Percentiles rank a stretch among this genome's conserved stretches.
Evolutionary conservation across 192 early-diverging fungal species (phyloP).

Genomic region (Umbelopsis vinacea): DNA sequence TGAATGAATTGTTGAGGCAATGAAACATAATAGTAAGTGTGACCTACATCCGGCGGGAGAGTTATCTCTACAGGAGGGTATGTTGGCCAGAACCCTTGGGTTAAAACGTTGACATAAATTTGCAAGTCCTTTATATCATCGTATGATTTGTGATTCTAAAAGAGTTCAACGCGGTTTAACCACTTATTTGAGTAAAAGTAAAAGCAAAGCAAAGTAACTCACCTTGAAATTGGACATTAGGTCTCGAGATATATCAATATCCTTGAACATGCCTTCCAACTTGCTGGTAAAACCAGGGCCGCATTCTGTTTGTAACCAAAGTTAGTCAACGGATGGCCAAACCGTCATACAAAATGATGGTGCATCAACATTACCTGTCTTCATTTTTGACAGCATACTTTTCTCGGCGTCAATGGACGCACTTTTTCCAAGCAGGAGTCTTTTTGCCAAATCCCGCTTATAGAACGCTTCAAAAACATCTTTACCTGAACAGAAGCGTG

Average conservation of each 20-base stretch:
- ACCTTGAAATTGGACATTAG: conserved; percentile 67
- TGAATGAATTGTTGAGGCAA: no score
- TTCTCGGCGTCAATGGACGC: conserved; percentile 87
- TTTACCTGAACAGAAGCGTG: conserved; percentile 57
- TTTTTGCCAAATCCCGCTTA: conserved; percentile 93
- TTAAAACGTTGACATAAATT: conserved; percentile 81
- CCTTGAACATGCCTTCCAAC: conserved; percentile 96
- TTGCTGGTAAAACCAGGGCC: conserved; percentile 90
- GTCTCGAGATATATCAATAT: conserved; percentile 84
- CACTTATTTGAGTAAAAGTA: no score
- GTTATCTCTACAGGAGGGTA: conserved; percentile 75
- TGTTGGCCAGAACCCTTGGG: conserved; percentile 91
- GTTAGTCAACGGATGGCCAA: neutral
- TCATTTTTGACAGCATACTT: conserved; percentile 83
- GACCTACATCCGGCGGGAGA: conserved; percentile 67
- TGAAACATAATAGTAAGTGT: neutral
- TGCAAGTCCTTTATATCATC: conserved; percentile 42
- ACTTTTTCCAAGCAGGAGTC: conserved; percentile 78
- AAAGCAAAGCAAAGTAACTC: neutral
- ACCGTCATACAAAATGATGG: neutral
- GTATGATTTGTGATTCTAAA: conserved; percentile 12
- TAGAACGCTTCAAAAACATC: conserved; percentile 98
- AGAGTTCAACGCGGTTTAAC: neutral
- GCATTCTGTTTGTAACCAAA: conserved; percentile 70
- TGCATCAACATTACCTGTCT: conserved; percentile 53